phyloP scores from a whole-genome alignment of 2,329 filamentous ascomycete genomes.

The Alternaria ventricosa region DNA sequence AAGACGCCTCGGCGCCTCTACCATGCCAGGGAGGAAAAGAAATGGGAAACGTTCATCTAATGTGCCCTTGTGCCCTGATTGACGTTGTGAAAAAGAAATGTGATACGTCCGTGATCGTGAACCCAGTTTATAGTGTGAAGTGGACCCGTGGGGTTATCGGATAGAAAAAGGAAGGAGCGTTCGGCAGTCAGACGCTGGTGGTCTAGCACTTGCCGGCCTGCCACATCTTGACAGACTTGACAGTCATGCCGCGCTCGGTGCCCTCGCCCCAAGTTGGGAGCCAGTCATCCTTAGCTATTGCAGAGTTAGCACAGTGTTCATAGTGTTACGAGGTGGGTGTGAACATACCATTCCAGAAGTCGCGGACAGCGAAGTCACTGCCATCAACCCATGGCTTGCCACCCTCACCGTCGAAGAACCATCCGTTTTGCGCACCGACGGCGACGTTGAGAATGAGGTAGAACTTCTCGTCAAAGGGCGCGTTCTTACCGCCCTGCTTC shows the following conservation, averaged over 20 bases:
- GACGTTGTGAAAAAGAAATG: neutral
- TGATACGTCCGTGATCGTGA: neutral
- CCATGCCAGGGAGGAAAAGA: slow-evolving; percentile 4
- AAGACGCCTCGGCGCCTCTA: slow-evolving; percentile 8
- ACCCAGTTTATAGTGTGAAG: neutral
- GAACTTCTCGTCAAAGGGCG: slow-evolving; percentile 77
- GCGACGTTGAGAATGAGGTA: slow-evolving; percentile 78
- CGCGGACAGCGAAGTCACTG: slow-evolving; percentile 26
- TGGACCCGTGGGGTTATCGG: neutral
- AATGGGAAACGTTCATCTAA: slow-evolving; percentile 5
- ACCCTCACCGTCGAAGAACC: slow-evolving; percentile 68
- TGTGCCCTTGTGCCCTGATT: slow-evolving; percentile 1
- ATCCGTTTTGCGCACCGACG: slow-evolving; percentile 79
- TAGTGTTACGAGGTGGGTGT: neutral
- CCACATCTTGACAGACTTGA: slow-evolving; percentile 68
- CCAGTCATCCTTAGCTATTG: slow-evolving; percentile 64
- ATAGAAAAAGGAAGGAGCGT: neutral
- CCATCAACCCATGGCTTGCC: slow-evolving; percentile 76
- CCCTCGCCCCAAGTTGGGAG: slow-evolving; percentile 70
- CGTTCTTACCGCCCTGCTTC: slow-evolving; percentile 67
- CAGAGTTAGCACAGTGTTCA: slow-evolving; percentile 63
- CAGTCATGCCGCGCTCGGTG: slow-evolving; percentile 65
- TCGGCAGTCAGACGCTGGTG: neutral
- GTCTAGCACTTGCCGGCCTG: slow-evolving; percentile 45
- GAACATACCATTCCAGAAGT: slow-evolving; percentile 35